Base-by-base conservation (phyloP, 2,329 filamentous ascomycete species). In the Phialophora verrucosa region DNA sequence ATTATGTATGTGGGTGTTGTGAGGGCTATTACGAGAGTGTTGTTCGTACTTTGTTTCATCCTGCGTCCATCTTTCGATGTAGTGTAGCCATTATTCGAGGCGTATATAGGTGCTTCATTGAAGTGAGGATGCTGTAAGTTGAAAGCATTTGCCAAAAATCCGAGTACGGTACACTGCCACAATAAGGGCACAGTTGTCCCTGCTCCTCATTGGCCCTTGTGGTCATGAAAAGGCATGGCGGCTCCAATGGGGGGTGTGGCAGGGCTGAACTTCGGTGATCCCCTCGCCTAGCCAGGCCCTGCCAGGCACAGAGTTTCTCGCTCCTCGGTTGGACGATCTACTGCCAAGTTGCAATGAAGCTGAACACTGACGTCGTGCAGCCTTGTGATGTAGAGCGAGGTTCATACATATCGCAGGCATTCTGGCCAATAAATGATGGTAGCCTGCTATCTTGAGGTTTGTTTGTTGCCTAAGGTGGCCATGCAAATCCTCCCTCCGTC, bases 291-390 rank as follows among this genome's bases (percentile, higher is more conserved):
- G 42, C 25, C 44, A 50, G 57, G 42, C 57, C 49, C n/a, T 51
- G 27, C 57, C 44, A 59, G 57, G 57, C 57, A 59, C 57, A 59
- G 57, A 44, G 31, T 59, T 59, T 50, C 29, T 62, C 25, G 25
- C 12, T 35, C 10, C 32, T 57, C 50, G 11, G 57, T 56, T 63
- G 51, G 51, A n/a, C 11, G 44, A 25, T 31, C 20, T 60, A 1
- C 8, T 51, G 14, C 44, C 8, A 20, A 51, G 25, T 25, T 49
- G 44, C 17, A 23, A 51, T 27, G 20, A 29, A 51, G 53, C 27
- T 31, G 53, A 55, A 55, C 5, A 14, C 7, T 17, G 38, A 42
- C 20, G 17, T 20, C 6, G 4, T 27, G n/a, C 50, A 32, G 42
- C 23, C 57, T 49, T 49, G 42, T 14, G 14, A 49, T 27, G 25